Evolutionary conservation across 805 yeast species (phyloP).

Genomic region (Blastobotrys parvus): DNA sequence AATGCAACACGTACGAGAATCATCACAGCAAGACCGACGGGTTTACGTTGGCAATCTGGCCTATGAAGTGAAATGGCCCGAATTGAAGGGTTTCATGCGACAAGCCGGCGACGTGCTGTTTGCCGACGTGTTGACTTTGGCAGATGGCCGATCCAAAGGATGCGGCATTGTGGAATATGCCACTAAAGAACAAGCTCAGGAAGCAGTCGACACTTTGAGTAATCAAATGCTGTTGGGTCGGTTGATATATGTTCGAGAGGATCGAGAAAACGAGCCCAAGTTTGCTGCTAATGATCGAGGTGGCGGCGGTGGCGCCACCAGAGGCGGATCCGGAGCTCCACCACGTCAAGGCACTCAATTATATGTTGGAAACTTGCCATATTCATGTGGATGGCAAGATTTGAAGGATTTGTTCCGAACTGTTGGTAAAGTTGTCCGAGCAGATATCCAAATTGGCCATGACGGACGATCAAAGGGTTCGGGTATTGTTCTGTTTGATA

Average conservation of each 20-base stretch:
- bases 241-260: constrained; percentile 80
- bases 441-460: constrained; percentile 61
- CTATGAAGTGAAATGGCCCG: constrained; percentile 32
- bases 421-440: constrained; percentile 71
- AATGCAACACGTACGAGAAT: background rate
- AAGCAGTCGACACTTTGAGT: constrained; percentile 64
- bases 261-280: constrained; percentile 37
- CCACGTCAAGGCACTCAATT: constrained; percentile 32
- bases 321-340: background rate
- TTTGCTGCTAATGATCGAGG: constrained; percentile 5
- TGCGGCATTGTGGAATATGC: constrained; percentile 70
- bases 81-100: constrained; percentile 31
- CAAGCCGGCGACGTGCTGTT: constrained; percentile 57
- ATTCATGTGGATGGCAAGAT: constrained; percentile 72
- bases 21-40: constrained; percentile 30
- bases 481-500: constrained; percentile 69
- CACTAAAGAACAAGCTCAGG: constrained; percentile 51
- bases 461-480: constrained; percentile 78
- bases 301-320: background rate
- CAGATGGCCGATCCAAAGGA: constrained; percentile 57
- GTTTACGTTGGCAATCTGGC: constrained; percentile 37
- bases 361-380: constrained; percentile 78
- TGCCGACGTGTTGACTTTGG: constrained; percentile 70
- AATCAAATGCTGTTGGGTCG: constrained; percentile 62
- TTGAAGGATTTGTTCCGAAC: constrained; percentile 75